A percentile compares a stretch with the other conserved stretches of the same genome.
Conservation (phyloP, 495 filamentous ascomycete species). For the Xylaria nigripes region DNA sequence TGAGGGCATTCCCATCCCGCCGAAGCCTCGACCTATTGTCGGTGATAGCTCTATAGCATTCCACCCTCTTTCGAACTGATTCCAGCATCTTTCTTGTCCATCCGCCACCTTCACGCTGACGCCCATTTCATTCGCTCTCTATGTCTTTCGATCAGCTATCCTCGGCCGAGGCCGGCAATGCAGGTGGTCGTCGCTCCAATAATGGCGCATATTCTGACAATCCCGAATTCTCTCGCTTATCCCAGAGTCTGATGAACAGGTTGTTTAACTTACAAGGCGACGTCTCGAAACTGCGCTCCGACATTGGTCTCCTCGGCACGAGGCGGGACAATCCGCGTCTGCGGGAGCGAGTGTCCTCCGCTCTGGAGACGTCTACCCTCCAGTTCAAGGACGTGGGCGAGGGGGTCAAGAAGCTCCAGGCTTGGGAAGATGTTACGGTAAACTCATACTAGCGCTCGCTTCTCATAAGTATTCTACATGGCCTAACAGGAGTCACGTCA, state of each 20-base stretch:
- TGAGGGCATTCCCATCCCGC: too few relatives aligned
- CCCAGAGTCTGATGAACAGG: conserved; percentile 71
- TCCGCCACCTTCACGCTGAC: neutral
- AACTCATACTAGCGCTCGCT: conserved; percentile 21
- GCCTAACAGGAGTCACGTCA: conserved; percentile 3
- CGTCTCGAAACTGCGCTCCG: conserved; percentile 67
- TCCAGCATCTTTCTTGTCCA: neutral
- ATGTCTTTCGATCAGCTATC: conserved; percentile 92
- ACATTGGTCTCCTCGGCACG: conserved; percentile 80
- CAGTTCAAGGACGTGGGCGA: conserved; percentile 92
- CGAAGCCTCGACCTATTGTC: too few relatives aligned
- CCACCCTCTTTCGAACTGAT: neutral
- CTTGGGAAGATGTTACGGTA: conserved; percentile 90
- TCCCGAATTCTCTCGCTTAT: conserved; percentile 79
- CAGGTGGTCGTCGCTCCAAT: conserved; percentile 32
- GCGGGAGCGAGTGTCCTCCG: conserved; percentile 77
- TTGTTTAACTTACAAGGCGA: conserved; percentile 82
- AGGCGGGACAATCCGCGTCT: conserved; percentile 84
- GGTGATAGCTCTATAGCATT: neutral
- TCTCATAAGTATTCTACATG: neutral
- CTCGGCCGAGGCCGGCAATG: conserved; percentile 60
- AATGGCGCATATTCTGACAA: conserved; percentile 74
- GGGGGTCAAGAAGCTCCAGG: conserved; percentile 81
- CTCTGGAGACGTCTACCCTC: conserved; percentile 73
- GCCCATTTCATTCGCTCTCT: conserved; percentile 16